Evolutionary conservation across 257 asterid species (phyloP), one percentile per base, ranked within the genome.

Genomic region (Capsicum chinense): DNA sequence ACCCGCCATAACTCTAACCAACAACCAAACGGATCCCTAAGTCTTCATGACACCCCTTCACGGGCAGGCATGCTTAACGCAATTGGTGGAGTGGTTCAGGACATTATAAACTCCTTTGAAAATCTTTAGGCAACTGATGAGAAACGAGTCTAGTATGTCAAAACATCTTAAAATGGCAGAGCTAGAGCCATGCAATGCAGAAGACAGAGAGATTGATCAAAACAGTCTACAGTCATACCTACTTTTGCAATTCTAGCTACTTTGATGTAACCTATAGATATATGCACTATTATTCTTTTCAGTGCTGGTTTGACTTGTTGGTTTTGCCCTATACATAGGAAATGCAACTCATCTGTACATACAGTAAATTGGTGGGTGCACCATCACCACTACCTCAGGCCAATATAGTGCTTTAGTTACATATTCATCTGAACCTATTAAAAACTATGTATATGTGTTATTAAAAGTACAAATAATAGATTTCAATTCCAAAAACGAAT

Each of bases 291-390:
- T 19, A 26, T 56, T 56, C 33, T 73, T 56, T 48, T 82, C 81
- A 85, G 90, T 91, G 86, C 88, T 84, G 97, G 52, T 69, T 93
- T 94, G 98, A 94, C 98, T 92, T 91, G 63, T 81, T 78, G 86
- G 56, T 85, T 85, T 87, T 86, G 84, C 79, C 85, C 37, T 60
- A 68, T 48, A 56, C 60, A 68, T 56, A 56, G 86, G 89, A 89
- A 91, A 86, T 92, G 93, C 94, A 88, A 87, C 81, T 89, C 90
- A 86, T 90, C 95, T 93, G 88, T 87, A 88, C 90, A 84, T 91
- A 83, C 81, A 48, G 80, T 59, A 56, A 56, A 84, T 85, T 83
- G 86, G 91, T 88, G 90, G 90, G 91, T 86, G 85, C 88, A 87
- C 89, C 79, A 85, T 83, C 79, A 86, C 86, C 85, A 88, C 67